Evolutionary conservation across 768 basidiomycete species (phyloP), one percentile per base, ranked within the genome.

Genomic region (Termitomyces sp.): DNA sequence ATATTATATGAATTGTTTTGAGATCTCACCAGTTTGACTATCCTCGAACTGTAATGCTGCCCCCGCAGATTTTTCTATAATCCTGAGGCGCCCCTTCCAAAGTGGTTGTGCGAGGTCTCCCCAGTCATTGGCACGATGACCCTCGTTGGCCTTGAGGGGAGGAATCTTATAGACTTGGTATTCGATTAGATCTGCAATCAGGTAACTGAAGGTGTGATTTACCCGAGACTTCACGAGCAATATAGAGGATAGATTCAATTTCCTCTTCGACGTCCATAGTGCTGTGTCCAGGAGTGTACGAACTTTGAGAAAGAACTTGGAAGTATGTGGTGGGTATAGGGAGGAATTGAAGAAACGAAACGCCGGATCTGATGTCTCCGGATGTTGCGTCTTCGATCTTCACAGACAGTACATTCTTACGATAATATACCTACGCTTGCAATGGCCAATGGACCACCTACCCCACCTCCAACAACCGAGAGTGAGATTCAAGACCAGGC

Each of bases 41-140:
- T 93, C 91, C 71, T 98, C 94, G 56, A 98, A 85, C 53, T 87
- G 76, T 53, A 98, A 70, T 21, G 78, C 74, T 51, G 84, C 90
- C 8, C 80, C 78, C 24, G 77, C 72, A 1, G 84, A 85, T 61
- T 82, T 85, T 70, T 97, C 93, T 24, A 92, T 73, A 56, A 97
- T 87, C 57, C 93, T 82, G 60, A 98, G 72, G 42, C 94, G 79
- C 17, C 94, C 94, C 67, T 95, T 95, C 94, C 94, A 98, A 22
- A 98, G 70, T 4, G 92, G 91, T 53, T 79, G 65, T 17, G 80
- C 80, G 41, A 95, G 80, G 69, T 93, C 88, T 15, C 93, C 91
- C 94, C 94, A 98, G 60, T 93, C 90, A 53, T 85, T 87, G 11
- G 94, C 94, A 51, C 91, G 87, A 71, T 96, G 88, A 9, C 94